Base-by-base conservation (phyloP, 345 rosid genomes). In the Aurinia saxatilis region DNA sequence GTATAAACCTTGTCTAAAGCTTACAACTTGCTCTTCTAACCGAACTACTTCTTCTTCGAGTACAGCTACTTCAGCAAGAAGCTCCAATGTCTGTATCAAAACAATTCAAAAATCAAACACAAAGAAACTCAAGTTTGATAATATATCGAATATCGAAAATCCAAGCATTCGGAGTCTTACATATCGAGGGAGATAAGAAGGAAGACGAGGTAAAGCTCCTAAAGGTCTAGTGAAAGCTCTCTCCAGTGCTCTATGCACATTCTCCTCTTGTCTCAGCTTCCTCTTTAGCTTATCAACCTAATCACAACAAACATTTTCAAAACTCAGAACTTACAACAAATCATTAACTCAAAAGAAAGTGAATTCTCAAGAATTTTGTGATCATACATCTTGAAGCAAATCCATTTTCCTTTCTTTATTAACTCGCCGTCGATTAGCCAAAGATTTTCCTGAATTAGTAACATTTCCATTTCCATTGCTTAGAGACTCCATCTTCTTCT, bases 21-120 rank as follows among this genome's bases (percentile, higher is more conserved):
- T 88, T 27, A 90, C 95, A 15, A 90, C 88, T 77, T 84, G 87
- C 45, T 93, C 99, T 77, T 93, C 99, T 11, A 93, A 86, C 67
- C 96, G 80, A 61, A 82, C 97, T 8, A 93, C 86, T 76, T 93
- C 99, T 71, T 93, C 99, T 69, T 93, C 99, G 73, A 93, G 73
- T 50, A 93, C 96, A 61, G 99, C 99, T 39, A 93, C 96, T 77
- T 93, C 99, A 60, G 99, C 99, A 18, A 93, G 90, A 53, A 93
- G 90, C 82, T 93, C 95, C 66, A 90, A 71, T 64, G 92, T 93
- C 99, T 93, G 50, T 60, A 79, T 37, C 14, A 51, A 45, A 35
- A 17, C 13, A 39, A 35, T 61, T 62, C 37, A 44, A 69, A 61
- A 38, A 27, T 54, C 50, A 70, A 37, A 57, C 31, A 41, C 64